A percentile compares a stretch with the other conserved stretches of the same genome.
Conservation (phyloP, 257 asterid species). For the Solanum bulbocastanum region DNA sequence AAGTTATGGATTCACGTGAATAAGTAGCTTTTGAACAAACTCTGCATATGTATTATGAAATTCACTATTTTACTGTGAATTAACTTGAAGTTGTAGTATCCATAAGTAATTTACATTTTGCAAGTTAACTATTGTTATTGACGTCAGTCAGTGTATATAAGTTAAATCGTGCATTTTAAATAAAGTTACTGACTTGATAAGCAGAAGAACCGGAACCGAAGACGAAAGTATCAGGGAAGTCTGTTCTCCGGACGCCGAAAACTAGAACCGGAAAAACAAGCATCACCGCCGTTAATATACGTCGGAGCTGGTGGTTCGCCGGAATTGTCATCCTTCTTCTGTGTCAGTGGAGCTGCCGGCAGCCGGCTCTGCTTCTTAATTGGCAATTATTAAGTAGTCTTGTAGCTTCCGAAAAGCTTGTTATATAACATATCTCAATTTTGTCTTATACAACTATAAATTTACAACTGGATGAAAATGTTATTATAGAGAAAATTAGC, state of each 20-base stretch:
- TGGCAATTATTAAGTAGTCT: not conserved
- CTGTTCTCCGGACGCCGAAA: not conserved
- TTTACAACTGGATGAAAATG: not conserved
- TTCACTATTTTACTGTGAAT: not conserved
- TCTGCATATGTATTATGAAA: not conserved
- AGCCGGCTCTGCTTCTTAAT: not conserved
- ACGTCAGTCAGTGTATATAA: not conserved
- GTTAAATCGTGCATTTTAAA: not conserved
- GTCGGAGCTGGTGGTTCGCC: not conserved
- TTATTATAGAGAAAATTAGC: too few relatives aligned
- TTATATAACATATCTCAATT: not conserved
- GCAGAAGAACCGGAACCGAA: constrained; percentile 15
- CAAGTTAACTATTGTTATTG: not conserved
- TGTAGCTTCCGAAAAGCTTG: not conserved
- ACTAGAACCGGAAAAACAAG: not conserved
- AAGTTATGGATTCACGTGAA: not conserved
- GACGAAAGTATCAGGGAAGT: constrained; percentile 12
- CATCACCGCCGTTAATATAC: not conserved
- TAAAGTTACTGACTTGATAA: constrained; percentile 1
- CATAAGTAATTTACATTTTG: not conserved
- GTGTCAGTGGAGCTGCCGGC: not conserved
- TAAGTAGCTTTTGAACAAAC: not conserved
- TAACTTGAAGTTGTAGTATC: not conserved
- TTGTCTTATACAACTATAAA: not conserved
- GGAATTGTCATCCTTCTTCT: not conserved